Percentiles rank a stretch among this genome's conserved stretches.
These are phyloP conservation scores for Agastache rugosa DNA, from an alignment of 257 asterid genomes.

Conservation along the genomic window DNA sequence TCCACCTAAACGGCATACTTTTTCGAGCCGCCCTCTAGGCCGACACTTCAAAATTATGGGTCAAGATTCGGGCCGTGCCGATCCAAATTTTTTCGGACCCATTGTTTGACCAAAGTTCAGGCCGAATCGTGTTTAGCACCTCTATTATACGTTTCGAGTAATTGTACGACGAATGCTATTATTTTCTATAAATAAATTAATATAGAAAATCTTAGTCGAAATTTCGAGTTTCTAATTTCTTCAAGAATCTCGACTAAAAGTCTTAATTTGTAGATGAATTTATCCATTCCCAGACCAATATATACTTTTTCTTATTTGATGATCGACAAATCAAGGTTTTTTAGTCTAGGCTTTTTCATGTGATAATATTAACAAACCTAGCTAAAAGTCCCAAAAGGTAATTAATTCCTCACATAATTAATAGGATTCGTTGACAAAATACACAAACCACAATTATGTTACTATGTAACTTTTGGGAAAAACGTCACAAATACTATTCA, in stretches of 20 bases:
- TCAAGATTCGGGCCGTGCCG: no score
- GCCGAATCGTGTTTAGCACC: no score
- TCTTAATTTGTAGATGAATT: neutral
- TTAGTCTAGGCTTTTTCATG: neutral
- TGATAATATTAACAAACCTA: neutral
- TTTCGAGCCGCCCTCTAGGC: no score
- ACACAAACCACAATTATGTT: constrained; percentile 29
- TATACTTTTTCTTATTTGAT: neutral
- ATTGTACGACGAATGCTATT: no score
- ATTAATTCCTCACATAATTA: neutral
- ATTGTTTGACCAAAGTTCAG: no score
- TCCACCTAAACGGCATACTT: no score
- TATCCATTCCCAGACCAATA: neutral
- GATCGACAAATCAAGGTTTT: constrained; percentile 18
- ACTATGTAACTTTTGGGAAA: constrained; percentile 10
- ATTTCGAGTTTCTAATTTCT: neutral
- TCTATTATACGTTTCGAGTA: no score
- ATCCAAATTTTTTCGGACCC: no score
- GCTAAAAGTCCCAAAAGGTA: constrained; percentile 34
- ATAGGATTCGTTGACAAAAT: constrained; percentile 48
- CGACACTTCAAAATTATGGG: no score
- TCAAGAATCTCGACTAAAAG: neutral
- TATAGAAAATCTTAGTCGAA: neutral
- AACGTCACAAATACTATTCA: constrained; percentile 31
- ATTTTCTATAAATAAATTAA: no score